Conservation (phyloP, 768 basidiomycete species). For the Grammothele lineata region DNA sequence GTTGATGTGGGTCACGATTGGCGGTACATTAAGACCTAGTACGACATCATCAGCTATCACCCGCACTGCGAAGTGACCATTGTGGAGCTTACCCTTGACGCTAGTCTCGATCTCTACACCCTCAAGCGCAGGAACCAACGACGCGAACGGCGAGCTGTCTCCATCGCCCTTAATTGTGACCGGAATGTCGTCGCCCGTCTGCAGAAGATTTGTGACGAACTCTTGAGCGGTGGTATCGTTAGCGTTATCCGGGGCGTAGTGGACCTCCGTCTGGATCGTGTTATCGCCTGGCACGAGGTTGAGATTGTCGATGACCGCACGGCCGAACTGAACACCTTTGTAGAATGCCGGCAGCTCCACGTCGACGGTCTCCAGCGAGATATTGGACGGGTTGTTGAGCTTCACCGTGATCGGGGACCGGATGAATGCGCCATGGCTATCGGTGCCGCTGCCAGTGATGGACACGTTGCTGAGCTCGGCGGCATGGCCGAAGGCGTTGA, state of each 20-base stretch:
- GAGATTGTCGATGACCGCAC: constrained; percentile 54
- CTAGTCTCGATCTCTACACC: constrained; percentile 47
- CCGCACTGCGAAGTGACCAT: constrained; percentile 9
- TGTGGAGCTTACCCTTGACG: constrained; percentile 34
- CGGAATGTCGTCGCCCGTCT: constrained; percentile 42
- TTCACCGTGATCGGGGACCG: constrained; percentile 51
- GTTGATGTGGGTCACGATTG: constrained; percentile 53
- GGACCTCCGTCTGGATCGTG: constrained; percentile 53
- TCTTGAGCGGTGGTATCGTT: constrained; percentile 64
- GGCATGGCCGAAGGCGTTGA: constrained; percentile 53
- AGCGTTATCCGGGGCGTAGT: constrained; percentile 58
- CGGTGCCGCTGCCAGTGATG: constrained; percentile 62
- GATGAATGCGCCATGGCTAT: constrained; percentile 56
- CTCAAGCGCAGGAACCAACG: constrained; percentile 51
- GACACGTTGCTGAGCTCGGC: constrained; percentile 52
- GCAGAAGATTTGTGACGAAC: constrained; percentile 60
- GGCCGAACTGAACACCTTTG: constrained; percentile 52
- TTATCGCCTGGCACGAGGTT: constrained; percentile 57
- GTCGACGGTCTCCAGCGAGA: constrained; percentile 55
- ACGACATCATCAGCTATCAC: constrained; percentile 19
- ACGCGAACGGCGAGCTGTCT: constrained; percentile 56
- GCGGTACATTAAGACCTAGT: constrained; percentile 42
- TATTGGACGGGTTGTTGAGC: constrained; percentile 64
- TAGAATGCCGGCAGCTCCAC: constrained; percentile 57
- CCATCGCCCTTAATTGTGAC: constrained; percentile 58